These are phyloP conservation scores for Rhododendron kiyosumense DNA, from an alignment of 148 eudicot genomes.

Conservation along the genomic window DNA sequence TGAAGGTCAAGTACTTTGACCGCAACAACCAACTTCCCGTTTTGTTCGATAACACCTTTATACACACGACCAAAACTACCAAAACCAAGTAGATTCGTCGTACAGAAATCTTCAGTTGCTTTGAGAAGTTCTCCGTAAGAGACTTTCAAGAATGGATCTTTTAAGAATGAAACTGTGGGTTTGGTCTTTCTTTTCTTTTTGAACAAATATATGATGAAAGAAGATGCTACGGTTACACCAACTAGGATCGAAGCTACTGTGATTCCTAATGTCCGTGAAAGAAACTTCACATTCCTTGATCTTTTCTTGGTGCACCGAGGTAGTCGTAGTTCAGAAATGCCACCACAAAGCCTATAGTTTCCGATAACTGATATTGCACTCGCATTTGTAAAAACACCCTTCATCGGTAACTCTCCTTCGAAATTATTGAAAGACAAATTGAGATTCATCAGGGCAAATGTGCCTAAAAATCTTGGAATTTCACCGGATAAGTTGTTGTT, in stretches of 20 bases:
- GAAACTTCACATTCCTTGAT: background rate
- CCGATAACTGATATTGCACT: background rate
- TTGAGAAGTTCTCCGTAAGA: background rate
- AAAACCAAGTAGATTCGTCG: background rate
- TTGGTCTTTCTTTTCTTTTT: background rate
- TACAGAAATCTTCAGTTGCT: background rate
- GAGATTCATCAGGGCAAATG: too few species aligned
- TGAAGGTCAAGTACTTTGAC: too few species aligned
- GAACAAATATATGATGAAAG: background rate
- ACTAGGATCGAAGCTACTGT: background rate
- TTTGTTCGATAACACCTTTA: background rate
- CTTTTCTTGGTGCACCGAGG: background rate
- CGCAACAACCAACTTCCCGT: too few species aligned
- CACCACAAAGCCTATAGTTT: constrained; percentile 16
- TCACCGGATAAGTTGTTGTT: constrained; percentile 9
- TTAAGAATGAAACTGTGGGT: background rate
- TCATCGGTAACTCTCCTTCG: too few species aligned
- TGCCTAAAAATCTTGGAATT: background rate
- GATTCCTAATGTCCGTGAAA: background rate
- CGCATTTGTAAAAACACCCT: too few species aligned
- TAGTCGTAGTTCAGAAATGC: background rate
- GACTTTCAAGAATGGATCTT: background rate
- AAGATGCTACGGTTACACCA: background rate
- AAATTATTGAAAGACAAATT: too few species aligned
- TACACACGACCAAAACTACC: background rate